phyloP scores from a whole-genome alignment of 495 filamentous ascomycete species.

The Saxophila tyrrhenica region DNA sequence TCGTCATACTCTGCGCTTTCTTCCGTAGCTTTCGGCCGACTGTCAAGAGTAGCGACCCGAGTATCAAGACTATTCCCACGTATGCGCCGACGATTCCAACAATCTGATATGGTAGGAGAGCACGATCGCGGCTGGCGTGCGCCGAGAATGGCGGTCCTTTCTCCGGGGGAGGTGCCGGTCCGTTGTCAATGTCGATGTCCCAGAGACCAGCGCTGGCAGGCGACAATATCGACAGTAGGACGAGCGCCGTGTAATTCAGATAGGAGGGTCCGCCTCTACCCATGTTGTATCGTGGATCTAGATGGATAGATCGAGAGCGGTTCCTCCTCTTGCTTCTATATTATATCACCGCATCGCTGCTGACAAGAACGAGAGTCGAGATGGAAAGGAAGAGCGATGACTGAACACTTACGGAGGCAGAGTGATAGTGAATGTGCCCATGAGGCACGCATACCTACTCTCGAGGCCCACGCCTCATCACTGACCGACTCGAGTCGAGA shows the following conservation, averaged over 20 bases:
- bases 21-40: conserved; percentile 50
- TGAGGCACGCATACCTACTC: background rate
- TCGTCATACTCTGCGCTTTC: conserved; percentile 41
- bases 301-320: background rate
- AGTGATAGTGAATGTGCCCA: background rate
- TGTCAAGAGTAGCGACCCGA: conserved; percentile 45
- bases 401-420: background rate
- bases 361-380: background rate
- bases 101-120: conserved; percentile 21
- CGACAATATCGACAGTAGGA: conserved; percentile 2
- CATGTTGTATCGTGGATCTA: conserved; percentile 1
- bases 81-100: conserved; percentile 22
- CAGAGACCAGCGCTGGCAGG: conserved; percentile 10
- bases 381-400: background rate
- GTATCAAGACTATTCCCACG: conserved; percentile 18
- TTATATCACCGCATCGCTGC: background rate
- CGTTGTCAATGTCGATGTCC: conserved; percentile 15
- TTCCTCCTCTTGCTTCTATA: background rate
- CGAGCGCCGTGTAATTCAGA: conserved; percentile 16
- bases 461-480: background rate
- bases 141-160: conserved; percentile 23
- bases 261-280: conserved; percentile 13
- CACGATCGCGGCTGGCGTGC: conserved; percentile 18
- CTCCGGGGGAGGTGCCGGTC: conserved; percentile 20
- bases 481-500: background rate